Percentiles rank a stretch among this genome's conserved stretches.
phyloP scores from a whole-genome alignment of 257 asterid species.

The Parsonsia alboflavescens region DNA sequence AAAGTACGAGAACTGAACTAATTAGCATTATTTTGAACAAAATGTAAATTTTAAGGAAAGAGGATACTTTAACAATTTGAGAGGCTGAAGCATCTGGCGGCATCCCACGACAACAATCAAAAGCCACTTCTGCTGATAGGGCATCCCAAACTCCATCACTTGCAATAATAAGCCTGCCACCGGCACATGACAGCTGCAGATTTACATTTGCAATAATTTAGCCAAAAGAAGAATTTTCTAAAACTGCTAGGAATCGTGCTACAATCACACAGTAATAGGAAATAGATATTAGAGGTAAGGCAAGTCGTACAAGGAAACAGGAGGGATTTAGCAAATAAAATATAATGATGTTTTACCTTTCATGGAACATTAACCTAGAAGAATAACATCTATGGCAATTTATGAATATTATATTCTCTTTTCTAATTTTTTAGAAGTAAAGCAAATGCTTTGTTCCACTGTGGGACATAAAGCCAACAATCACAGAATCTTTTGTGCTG shows the following conservation, averaged over 20 bases:
- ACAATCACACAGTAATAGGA: neutral
- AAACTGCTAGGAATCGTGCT: neutral
- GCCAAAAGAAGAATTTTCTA: neutral
- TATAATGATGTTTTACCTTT: neutral
- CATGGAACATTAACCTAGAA: neutral
- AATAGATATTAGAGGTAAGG: neutral
- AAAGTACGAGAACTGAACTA: constrained; percentile 1
- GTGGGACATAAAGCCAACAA: neutral
- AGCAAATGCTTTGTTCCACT: neutral
- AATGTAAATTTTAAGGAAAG: neutral
- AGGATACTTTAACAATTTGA: constrained; percentile 74
- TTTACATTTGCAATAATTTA: constrained; percentile 9
- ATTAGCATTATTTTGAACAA: neutral
- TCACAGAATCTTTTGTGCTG: neutral
- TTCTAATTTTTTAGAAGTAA: neutral
- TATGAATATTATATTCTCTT: neutral
- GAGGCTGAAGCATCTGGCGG: constrained; percentile 86
- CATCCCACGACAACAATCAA: constrained; percentile 87
- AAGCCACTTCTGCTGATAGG: constrained; percentile 74
- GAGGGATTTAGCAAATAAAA: neutral
- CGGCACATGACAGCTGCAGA: constrained; percentile 78
- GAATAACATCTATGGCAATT: neutral
- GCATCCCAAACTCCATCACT: constrained; percentile 99
- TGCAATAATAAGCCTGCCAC: constrained; percentile 87
- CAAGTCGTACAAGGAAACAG: neutral